Base-by-base conservation (phyloP, 2,329 filamentous ascomycete genomes). In the Aspergillus aculeatus region DNA sequence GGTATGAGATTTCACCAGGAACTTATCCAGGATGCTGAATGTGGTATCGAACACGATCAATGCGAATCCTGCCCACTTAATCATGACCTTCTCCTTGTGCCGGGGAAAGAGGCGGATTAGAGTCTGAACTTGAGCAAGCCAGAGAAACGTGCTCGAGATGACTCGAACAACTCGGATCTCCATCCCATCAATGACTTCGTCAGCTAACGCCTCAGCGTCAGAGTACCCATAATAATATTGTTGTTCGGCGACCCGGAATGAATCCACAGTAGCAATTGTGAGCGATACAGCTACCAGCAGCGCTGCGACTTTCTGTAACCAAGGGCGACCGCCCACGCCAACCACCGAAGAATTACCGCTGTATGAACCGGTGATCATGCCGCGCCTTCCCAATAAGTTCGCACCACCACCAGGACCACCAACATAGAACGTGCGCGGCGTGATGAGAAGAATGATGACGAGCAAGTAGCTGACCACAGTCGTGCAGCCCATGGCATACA, bases 41-140 rank as follows among this genome's bases (percentile, higher is more conserved):
- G 93, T 86, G 48, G 94, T 88, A 73, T 98, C 94, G 61, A 97
- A 83, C 0, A 92, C 86, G 70, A 99, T 97, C 59, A 99, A 84
- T 3, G 90, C 92, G 72, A 98, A 97, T 1, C 94, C 95, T 16
- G 94, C 92, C 94, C 94, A 99, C 79, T 98, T 98, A 78, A 99
- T 99, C 66, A 98, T 91, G 55, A 98, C 88, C 78, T 98, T 98
- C 78, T 99, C 95, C 71, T 96, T 91, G 71, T 98, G 94, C 35
- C 95, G 91, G 7, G 95, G 95, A 68, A 99, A 99, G 1, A 99
- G 82, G 56, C 95, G 89, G 68, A 98, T 98, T 59, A 99, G 79
- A 0, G 95, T 99, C 78, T 99, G 95, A 1, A 96, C 94, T 77
- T 99, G 95, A 1, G 95, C 95, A 44, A 99, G 86, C 94, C 95